Evolutionary conservation across 176 grass and related monocot genomes (phyloP), one percentile per base, ranked within the genome.

Genomic region (Oryza officinalis): DNA sequence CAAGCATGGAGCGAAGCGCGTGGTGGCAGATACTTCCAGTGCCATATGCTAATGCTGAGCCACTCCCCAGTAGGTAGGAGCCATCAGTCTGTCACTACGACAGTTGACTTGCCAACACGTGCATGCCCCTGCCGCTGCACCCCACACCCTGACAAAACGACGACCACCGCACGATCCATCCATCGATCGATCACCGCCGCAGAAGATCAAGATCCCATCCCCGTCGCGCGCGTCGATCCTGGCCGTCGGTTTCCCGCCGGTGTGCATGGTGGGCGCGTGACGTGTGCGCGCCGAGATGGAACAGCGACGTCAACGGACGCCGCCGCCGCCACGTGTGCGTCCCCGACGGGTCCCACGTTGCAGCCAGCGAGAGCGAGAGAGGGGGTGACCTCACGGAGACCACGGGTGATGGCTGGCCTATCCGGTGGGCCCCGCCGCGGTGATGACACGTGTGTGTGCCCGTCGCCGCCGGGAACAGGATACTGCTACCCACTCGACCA

Each of bases 261-360:
- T 49, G 32, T 33, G 32, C 32, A 33, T 33, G 17, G 44, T 83
- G 81, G 22, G 13, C 41, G 60, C 50, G 81, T 74, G 81, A 66
- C 43, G 81, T 40, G 61, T 22, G 17, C n/a, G 8, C 40, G 40
- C 40, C 38, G 38, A 71, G 44, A 50, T 50, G 44, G 26, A 68
- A 84, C 22, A 43, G 59, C 75, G 81, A 88, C 88, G 74, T 75
- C 52, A 69, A 77, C 85, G 82, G 50, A 46, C 10, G 49, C 10
- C 2, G n/a, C 11, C 10, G 45, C 25, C 63, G 71, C 76, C 49
- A 76, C 82, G 71, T 65, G 69, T 31, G 7, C 22, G 26, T 5
- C 44, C 5, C 1, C 1, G 10, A 17, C 8, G 9, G 28, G 28
- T 5, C 47, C 27, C 14, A 31, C 13, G 10, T 15, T 1, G 25